Percentiles rank a stretch among this genome's conserved stretches.
phyloP scores from a whole-genome alignment of 441 rosid genomes.

The Oxalis stricta region DNA sequence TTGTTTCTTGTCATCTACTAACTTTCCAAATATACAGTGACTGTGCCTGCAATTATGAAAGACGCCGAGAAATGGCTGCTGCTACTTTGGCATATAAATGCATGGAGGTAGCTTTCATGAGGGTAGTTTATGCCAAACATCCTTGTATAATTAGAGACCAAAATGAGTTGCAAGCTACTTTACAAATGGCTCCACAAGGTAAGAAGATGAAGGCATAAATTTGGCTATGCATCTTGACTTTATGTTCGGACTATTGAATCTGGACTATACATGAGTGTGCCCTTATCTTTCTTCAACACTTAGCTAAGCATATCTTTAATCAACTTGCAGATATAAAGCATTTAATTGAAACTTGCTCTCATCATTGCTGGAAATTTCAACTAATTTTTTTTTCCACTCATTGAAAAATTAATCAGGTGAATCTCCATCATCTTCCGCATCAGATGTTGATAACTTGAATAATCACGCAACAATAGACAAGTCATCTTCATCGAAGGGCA shows the following conservation, averaged over 20 bases:
- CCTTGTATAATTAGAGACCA: slow-evolving; percentile 31
- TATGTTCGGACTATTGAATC: neutral
- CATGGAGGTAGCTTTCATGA: slow-evolving; percentile 72
- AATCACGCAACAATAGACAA: slow-evolving; percentile 39
- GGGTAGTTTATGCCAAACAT: slow-evolving; percentile 39
- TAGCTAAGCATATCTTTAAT: neutral
- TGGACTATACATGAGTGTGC: neutral
- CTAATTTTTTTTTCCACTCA: neutral
- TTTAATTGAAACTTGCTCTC: neutral
- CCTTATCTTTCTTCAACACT: neutral
- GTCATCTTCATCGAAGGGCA: slow-evolving; percentile 34
- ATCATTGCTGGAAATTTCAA: neutral
- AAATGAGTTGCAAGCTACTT: slow-evolving; percentile 43
- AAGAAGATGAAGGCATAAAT: slow-evolving; percentile 9
- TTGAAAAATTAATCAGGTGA: slow-evolving; percentile 44
- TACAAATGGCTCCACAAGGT: slow-evolving; percentile 52
- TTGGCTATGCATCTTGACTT: slow-evolving; percentile 5
- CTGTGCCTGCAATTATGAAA: slow-evolving; percentile 67
- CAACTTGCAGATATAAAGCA: no score
- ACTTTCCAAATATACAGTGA: slow-evolving; percentile 28
- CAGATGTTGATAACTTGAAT: slow-evolving; percentile 71
- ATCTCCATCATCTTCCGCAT: slow-evolving; percentile 86
- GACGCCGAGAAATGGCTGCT: slow-evolving; percentile 52
- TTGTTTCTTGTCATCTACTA: neutral
- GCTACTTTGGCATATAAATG: slow-evolving; percentile 90